Evolutionary conservation across 139 green algal genomes (phyloP), one percentile per base, ranked within the genome.

Genomic region (Volvox africanus): DNA sequence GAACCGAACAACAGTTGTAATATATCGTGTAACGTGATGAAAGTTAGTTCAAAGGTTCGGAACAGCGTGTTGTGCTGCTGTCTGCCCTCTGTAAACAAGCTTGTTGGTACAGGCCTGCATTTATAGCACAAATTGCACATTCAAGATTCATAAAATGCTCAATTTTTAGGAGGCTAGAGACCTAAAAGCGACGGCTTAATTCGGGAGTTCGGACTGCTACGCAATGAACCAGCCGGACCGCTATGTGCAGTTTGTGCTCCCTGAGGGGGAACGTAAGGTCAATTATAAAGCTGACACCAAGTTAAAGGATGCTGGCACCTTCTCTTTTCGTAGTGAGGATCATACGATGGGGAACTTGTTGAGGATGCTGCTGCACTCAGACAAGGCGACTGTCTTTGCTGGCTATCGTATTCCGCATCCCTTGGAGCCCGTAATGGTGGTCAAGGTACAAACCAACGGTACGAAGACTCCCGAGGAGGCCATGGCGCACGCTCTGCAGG

Each of bases 361-460:
- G n/a, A 93, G 98, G 30, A 98, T 96, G 95, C 92, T 94, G 93
- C 92, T 97, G 87, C 95, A 97, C 55, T 81, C 91, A 0, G 95
- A 98, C 92, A 93, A 91, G 67, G 78, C 93, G 14, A 96, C 99
- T 0, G 94, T 97, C 17, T 99, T 99, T 93, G 95, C 98, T 9
- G 98, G 98, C 17, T 99, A 99, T 94, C 96, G 97, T 65, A 96
- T 99, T 69, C 98, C 98, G 0, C 98, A 99, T 92, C 98, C 98
- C 1, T 95, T 99, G 19, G 95, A 99, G 82, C 95, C 99, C 68
- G 91, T 95, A 26, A 96, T 99, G 87, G 83, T 98, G 1, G 91
- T 99, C 80, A 97, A 96, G 89, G 95, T 99, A 19, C 94, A 96
- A 84, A 98, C 96, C 37, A 97, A 92, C 21, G 95, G 93, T 6